Evolutionary conservation across 179 eudicot genomes (phyloP).

Genomic region (Carnegiea gigantea): DNA sequence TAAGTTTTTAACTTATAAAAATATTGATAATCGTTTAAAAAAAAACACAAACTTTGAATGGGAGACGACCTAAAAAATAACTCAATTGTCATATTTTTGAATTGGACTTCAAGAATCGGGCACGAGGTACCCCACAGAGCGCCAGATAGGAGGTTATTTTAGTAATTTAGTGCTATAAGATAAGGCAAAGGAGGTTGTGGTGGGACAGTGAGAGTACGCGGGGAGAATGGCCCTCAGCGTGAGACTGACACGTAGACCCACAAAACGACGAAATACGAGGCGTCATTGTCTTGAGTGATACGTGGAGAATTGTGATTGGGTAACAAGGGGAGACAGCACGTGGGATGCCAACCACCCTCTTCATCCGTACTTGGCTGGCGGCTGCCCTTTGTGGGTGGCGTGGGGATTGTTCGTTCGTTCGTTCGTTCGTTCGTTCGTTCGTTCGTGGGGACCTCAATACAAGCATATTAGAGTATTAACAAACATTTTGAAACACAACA

Average conservation of each 20-base stretch:
- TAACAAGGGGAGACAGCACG: conserved; percentile 1
- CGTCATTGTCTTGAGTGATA: background rate
- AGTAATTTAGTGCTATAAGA: background rate
- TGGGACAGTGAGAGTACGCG: background rate
- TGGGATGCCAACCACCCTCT: conserved; percentile 10
- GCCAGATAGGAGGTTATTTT: background rate
- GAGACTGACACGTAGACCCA: background rate
- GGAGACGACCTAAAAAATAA: no score
- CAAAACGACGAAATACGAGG: background rate
- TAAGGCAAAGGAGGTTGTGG: background rate
- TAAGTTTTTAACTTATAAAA: no score
- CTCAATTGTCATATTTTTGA: no score
- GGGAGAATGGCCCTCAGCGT: background rate
- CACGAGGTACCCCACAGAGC: no score
- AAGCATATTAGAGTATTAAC: no score
- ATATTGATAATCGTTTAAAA: no score
- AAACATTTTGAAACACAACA: no score
- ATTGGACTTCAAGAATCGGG: no score
- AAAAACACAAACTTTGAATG: no score
- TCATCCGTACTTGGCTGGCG: conserved; percentile 1
- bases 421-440: no score
- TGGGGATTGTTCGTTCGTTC: background rate
- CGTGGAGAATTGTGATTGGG: conserved; percentile 8
- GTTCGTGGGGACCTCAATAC: no score
- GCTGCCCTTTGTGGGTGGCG: background rate